Evolutionary conservation across 768 basidiomycete genomes (phyloP).

Genomic region (Tylopilus sp.): DNA sequence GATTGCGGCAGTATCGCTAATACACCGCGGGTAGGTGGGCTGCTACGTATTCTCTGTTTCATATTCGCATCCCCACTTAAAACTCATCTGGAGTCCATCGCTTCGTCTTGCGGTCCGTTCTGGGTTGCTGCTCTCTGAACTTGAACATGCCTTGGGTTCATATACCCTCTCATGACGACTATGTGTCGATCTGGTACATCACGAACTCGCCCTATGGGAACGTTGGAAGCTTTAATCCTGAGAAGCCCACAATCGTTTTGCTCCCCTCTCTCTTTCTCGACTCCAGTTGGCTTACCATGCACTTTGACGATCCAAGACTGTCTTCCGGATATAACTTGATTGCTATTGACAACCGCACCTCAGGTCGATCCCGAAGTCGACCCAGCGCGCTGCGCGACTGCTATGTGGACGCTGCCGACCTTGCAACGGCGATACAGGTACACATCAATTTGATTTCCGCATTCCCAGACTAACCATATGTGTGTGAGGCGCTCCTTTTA

Average conservation of each 20-base stretch:
- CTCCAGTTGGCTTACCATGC: slow-evolving; percentile 62
- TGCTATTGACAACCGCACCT: slow-evolving; percentile 68
- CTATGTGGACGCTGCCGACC: slow-evolving; percentile 78
- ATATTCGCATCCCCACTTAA: slow-evolving; percentile 21
- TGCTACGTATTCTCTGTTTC: slow-evolving; percentile 1
- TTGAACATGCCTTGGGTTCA: slow-evolving; percentile 65
- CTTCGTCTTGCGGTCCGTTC: slow-evolving; percentile 3
- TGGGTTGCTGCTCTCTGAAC: slow-evolving; percentile 33
- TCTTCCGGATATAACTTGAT: slow-evolving; percentile 61
- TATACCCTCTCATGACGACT: slow-evolving; percentile 58
- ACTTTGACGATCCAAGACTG: slow-evolving; percentile 66
- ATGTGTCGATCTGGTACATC: slow-evolving; percentile 67
- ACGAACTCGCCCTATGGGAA: slow-evolving; percentile 59
- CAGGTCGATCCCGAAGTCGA: slow-evolving; percentile 54
- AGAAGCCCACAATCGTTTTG: slow-evolving; percentile 63
- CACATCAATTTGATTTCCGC: slow-evolving; percentile 19
- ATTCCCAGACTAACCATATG: neutral
- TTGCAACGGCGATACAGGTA: slow-evolving; percentile 64
- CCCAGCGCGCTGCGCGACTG: slow-evolving; percentile 59
- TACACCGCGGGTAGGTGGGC: slow-evolving; percentile 5
- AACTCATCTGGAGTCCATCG: slow-evolving; percentile 5
- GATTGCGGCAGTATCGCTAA: slow-evolving; percentile 16
- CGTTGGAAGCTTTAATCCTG: slow-evolving; percentile 63
- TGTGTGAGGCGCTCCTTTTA: slow-evolving; percentile 51
- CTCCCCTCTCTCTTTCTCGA: slow-evolving; percentile 69